A percentile compares a stretch with the other conserved stretches of the same genome.
These are phyloP conservation scores for Effrenium voratum DNA, from an alignment of 73 alveolate species.

Conservation along the genomic window DNA sequence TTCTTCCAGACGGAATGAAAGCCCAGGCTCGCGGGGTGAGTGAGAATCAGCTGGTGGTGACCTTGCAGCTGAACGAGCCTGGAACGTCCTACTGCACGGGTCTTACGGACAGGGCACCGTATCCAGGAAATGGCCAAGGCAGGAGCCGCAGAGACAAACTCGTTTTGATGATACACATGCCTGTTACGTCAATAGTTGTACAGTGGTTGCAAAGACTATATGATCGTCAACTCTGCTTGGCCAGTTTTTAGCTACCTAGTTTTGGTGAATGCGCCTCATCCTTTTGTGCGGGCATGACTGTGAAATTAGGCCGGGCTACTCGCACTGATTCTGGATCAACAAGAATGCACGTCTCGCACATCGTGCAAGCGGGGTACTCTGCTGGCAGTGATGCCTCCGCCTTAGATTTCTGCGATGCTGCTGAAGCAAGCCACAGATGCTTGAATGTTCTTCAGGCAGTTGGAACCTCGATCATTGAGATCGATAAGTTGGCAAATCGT, in stretches of 20 bases:
- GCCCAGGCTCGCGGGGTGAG: slow-evolving; percentile 39
- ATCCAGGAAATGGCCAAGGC: too few species aligned
- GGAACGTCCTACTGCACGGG: slow-evolving; percentile 49
- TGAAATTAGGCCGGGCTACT: slow-evolving; percentile 64
- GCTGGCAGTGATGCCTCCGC: slow-evolving; percentile 19
- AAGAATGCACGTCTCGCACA: not conserved
- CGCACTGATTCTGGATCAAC: slow-evolving; percentile 22
- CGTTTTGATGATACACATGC: too few species aligned
- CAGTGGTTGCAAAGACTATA: too few species aligned
- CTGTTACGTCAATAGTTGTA: too few species aligned
- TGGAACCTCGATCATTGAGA: slow-evolving; percentile 14
- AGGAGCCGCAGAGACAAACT: too few species aligned
- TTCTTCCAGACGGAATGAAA: too few species aligned
- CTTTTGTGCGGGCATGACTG: too few species aligned
- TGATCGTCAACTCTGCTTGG: too few species aligned
- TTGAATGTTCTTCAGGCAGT: not conserved
- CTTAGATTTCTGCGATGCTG: not conserved
- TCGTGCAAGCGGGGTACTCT: slow-evolving; percentile 24
- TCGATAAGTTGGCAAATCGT: slow-evolving; percentile 15
- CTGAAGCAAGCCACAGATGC: not conserved
- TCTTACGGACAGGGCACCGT: too few species aligned
- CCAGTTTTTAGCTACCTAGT: too few species aligned
- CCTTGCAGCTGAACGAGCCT: slow-evolving; percentile 79
- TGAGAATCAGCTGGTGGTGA: slow-evolving; percentile 36
- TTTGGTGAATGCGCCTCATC: too few species aligned